Percentiles rank a stretch among this genome's conserved stretches.
phyloP scores from a whole-genome alignment of 495 filamentous ascomycete genomes.

The Xylaria cubensis region DNA sequence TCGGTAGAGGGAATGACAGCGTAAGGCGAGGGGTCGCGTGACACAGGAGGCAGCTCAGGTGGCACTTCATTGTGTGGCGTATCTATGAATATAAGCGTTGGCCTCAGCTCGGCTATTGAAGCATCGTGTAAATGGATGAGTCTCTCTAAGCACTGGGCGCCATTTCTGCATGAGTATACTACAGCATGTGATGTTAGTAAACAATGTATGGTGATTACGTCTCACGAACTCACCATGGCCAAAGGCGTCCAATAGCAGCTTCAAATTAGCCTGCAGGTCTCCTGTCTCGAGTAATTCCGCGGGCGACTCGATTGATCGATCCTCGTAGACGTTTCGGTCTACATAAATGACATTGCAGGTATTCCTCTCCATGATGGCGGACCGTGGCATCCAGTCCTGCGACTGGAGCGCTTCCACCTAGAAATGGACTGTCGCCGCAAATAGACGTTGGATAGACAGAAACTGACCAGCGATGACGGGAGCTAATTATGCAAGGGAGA shows the following conservation, averaged over 20 bases:
- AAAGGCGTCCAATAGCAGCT: slow-evolving; percentile 55
- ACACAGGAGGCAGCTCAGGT: slow-evolving; percentile 43
- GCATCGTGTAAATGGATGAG: slow-evolving; percentile 71
- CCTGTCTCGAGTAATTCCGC: slow-evolving; percentile 35
- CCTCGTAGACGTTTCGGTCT: slow-evolving; percentile 72
- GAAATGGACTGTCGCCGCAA: slow-evolving; percentile 27
- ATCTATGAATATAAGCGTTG: slow-evolving; percentile 79
- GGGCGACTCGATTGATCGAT: slow-evolving; percentile 58
- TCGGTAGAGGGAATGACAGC: slow-evolving; percentile 36
- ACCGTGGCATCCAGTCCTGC: slow-evolving; percentile 55
- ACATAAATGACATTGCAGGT: slow-evolving; percentile 84
- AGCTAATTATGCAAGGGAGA: slow-evolving; percentile 26
- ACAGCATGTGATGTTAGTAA: slow-evolving; percentile 37
- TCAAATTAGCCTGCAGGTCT: slow-evolving; percentile 54
- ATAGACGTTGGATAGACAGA: neutral
- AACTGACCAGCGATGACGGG: slow-evolving; percentile 8
- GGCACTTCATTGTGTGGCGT: slow-evolving; percentile 63
- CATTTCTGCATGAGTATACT: slow-evolving; percentile 79
- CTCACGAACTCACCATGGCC: slow-evolving; percentile 50
- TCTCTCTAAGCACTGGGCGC: slow-evolving; percentile 71
- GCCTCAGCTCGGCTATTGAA: slow-evolving; percentile 66
- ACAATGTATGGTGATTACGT: neutral
- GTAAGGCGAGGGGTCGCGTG: slow-evolving; percentile 51
- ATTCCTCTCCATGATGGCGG: slow-evolving; percentile 68
- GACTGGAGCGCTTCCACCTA: slow-evolving; percentile 56